Evolutionary conservation across 108 stramenopile species (phyloP).

Genomic region (Pseudonitzschia multistriata): DNA sequence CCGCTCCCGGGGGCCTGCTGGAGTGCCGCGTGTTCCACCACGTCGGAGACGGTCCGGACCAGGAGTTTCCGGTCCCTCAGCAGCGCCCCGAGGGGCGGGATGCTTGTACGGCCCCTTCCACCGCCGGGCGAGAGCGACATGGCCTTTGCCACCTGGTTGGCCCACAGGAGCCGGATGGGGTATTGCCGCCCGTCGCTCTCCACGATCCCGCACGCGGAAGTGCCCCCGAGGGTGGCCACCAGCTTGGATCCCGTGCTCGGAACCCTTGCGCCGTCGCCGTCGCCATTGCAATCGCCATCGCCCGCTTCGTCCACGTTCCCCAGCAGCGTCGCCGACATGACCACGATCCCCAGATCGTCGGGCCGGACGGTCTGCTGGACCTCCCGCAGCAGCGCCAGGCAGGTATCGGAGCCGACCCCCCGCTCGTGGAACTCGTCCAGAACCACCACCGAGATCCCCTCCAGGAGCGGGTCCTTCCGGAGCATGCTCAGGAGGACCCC

Average conservation of each 20-base stretch:
- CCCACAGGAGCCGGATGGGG: conserved; percentile 50
- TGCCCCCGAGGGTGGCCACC: conserved; percentile 41
- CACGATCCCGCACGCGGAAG: conserved; percentile 39
- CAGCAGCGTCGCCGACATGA: conserved; percentile 69
- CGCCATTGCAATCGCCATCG: not conserved
- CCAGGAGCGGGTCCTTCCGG: conserved; percentile 52
- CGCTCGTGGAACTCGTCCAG: conserved; percentile 79
- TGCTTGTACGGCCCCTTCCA: conserved; percentile 18
- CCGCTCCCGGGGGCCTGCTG: conserved; percentile 53
- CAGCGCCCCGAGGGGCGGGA: conserved; percentile 23
- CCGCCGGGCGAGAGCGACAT: conserved; percentile 28
- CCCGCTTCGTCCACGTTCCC: conserved; percentile 28
- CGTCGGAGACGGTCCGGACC: conserved; percentile 37
- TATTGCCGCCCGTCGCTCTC: conserved; percentile 57
- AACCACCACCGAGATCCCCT: conserved; percentile 37
- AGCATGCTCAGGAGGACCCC: conserved; percentile 54
- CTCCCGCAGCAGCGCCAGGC: conserved; percentile 58
- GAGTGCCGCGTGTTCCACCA: conserved; percentile 34
- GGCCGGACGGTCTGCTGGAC: conserved; percentile 38
- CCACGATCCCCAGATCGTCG: conserved; percentile 41
- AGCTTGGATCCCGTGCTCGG: conserved; percentile 34
- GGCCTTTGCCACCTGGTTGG: conserved; percentile 30
- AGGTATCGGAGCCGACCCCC: conserved; percentile 61
- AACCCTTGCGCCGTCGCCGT: conserved; percentile 5
- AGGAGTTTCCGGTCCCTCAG: conserved; percentile 27